Evolutionary conservation across 2,329 filamentous ascomycete genomes (phyloP).

Genomic region (Alternaria panax): DNA sequence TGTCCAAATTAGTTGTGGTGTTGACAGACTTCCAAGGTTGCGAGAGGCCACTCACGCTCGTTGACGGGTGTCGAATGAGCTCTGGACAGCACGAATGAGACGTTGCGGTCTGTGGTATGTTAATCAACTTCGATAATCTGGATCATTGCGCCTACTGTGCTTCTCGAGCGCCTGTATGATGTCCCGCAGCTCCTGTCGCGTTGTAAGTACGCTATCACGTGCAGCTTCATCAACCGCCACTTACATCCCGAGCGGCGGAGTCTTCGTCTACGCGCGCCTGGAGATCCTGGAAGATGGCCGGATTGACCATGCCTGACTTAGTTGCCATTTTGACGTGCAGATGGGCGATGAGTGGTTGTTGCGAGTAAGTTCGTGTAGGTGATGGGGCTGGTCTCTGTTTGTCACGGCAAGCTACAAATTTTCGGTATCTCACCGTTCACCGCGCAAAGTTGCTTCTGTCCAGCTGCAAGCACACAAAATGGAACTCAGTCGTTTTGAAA

Average conservation of each 20-base stretch:
- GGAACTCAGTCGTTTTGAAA: neutral
- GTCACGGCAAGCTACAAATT: conserved; percentile 1
- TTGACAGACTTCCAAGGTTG: neutral
- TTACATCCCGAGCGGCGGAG: conserved; percentile 75
- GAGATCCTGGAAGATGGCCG: conserved; percentile 84
- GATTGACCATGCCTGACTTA: conserved; percentile 70
- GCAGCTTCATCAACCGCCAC: conserved; percentile 22
- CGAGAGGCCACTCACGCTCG: conserved; percentile 58
- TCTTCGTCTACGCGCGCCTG: conserved; percentile 93
- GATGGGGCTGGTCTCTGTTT: neutral
- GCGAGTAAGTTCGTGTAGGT: neutral
- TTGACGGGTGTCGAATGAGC: conserved; percentile 84
- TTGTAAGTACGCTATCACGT: conserved; percentile 42
- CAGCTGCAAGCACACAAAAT: neutral
- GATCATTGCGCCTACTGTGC: conserved; percentile 59
- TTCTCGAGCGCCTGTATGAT: conserved; percentile 84
- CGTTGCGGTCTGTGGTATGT: conserved; percentile 67
- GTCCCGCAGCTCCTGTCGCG: conserved; percentile 71
- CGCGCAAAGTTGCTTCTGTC: neutral
- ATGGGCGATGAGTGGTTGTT: neutral
- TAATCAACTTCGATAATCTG: neutral
- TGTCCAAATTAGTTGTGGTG: conserved; percentile 13
- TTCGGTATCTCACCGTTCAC: neutral
- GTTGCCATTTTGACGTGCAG: conserved; percentile 31
- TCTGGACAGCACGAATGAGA: conserved; percentile 83